Base-by-base conservation (phyloP, 1,284 basidiomycete species). In the Trichosporon sp. region DNA sequence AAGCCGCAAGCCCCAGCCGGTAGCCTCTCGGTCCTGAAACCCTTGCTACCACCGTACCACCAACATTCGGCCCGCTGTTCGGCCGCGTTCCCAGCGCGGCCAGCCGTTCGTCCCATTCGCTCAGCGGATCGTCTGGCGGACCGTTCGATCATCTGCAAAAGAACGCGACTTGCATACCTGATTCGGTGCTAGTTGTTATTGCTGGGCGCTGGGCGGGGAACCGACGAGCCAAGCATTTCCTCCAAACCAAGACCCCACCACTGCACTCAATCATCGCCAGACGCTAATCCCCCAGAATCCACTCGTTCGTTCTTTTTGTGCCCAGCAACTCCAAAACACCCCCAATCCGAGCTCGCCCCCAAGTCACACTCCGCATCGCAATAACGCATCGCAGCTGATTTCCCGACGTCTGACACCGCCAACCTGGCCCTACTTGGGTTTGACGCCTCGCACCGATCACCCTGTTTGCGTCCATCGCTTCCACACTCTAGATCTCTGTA, bases 261-360 rank as follows among this genome's bases (percentile, higher is more conserved):
- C 32, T 5, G 31, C 32, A n/a, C 5, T n/a, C 59, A 16, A n/a
- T 46, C 16, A 35, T 35, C 59, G 59, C 59, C 16, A 35, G 31
- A 35, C 59, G 59, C 59, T 63, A 35, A 63, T n/a, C 14, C 35
- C 31, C 59, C 59, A 63, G 59, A 16, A 63, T 37, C 31, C 59
- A 63, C 32, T 63, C 59, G 14, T 8, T 61, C 56, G 31, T 31
- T 21, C 31, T 56, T 59, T 54, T 21, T 54, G 43, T 54, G 19
- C 14, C 8, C 21, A 54, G 26, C 16, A 54, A 16, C 5, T 19
- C 14, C 19, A 54, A 19, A 26, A 54, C 21, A 54, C 7, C 51
- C 38, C 21, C 16, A 54, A 21, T 4, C 8, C 8, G n/a, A 54
- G 51, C n/a, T 26, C 51, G 51, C n/a, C 51, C 51, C 21, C 21